These are phyloP conservation scores for Penicillium sp. DNA, from an alignment of 2,329 filamentous ascomycete species.

Conservation along the genomic window DNA sequence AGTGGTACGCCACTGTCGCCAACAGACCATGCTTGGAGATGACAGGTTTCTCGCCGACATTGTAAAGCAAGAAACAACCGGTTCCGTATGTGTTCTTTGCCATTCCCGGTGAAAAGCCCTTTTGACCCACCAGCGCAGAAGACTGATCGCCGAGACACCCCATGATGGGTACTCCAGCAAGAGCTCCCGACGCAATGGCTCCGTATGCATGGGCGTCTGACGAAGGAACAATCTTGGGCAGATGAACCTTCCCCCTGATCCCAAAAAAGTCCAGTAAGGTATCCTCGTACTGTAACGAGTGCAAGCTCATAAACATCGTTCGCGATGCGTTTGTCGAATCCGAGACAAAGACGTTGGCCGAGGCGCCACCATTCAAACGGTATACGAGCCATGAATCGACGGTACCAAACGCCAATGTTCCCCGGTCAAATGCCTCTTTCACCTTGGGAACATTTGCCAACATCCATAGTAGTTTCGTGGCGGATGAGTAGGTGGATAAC, in stretches of 20 bases:
- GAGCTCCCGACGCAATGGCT: conserved; percentile 54
- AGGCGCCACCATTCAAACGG: conserved; percentile 64
- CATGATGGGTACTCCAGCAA: conserved; percentile 65
- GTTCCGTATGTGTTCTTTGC: conserved; percentile 92
- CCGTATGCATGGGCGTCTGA: conserved; percentile 69
- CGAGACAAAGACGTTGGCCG: conserved; percentile 68
- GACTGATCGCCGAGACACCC: conserved; percentile 84
- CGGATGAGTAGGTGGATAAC: conserved; percentile 80
- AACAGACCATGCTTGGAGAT: conserved; percentile 77
- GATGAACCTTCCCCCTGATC: conserved; percentile 63
- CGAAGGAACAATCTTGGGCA: conserved; percentile 76
- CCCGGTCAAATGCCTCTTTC: conserved; percentile 65
- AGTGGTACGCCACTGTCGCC: conserved; percentile 81
- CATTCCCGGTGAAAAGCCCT: conserved; percentile 72
- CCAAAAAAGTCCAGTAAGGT: conserved; percentile 71
- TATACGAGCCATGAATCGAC: conserved; percentile 85
- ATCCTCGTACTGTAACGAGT: conserved; percentile 71
- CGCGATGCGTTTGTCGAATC: conserved; percentile 82
- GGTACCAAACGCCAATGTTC: conserved; percentile 74
- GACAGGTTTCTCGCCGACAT: conserved; percentile 77
- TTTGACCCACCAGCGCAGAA: conserved; percentile 76
- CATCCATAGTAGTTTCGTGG: conserved; percentile 78
- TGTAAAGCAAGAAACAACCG: conserved; percentile 83
- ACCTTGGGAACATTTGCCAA: conserved; percentile 66
- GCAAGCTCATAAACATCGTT: conserved; percentile 89